These are phyloP conservation scores for Fusarium humuli DNA, from an alignment of 2,329 filamentous ascomycete species.

Conservation along the genomic window DNA sequence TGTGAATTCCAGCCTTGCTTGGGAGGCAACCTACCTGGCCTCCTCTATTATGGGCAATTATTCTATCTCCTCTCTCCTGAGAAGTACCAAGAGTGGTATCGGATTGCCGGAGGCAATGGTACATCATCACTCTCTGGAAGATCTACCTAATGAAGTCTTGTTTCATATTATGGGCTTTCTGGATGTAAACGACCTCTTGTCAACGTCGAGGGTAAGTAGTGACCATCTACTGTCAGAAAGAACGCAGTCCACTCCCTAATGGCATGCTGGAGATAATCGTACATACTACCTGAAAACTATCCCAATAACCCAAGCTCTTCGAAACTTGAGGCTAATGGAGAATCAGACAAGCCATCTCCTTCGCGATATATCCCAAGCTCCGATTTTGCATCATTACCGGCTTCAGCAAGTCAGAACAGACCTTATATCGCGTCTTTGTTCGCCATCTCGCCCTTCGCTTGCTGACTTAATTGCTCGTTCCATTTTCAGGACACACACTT, in stretches of 20 bases:
- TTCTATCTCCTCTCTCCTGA: background rate
- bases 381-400: constrained; percentile 73
- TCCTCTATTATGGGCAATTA: constrained; percentile 6
- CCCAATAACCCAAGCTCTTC: background rate
- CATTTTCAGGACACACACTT: constrained; percentile 76
- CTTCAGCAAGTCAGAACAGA: constrained; percentile 66
- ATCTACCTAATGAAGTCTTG: constrained; percentile 68
- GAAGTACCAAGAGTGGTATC: background rate
- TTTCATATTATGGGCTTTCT: constrained; percentile 67
- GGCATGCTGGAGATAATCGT: background rate
- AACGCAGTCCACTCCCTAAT: background rate
- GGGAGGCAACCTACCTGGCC: constrained; percentile 18
- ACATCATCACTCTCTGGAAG: constrained; percentile 49
- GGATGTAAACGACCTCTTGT: constrained; percentile 67
- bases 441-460: constrained; percentile 68
- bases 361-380: constrained; percentile 70
- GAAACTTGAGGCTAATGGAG: constrained; percentile 34
- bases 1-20: constrained; percentile 19
- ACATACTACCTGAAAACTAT: background rate
- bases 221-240: constrained; percentile 11
- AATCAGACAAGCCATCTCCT: constrained; percentile 70
- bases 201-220: constrained; percentile 65
- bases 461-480: constrained; percentile 71
- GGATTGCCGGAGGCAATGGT: background rate
- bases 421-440: constrained; percentile 67